A percentile compares a stretch with the other conserved stretches of the same genome.
phyloP scores from a whole-genome alignment of 108 stramenopile genomes.

The Mediolabrus comicus region DNA sequence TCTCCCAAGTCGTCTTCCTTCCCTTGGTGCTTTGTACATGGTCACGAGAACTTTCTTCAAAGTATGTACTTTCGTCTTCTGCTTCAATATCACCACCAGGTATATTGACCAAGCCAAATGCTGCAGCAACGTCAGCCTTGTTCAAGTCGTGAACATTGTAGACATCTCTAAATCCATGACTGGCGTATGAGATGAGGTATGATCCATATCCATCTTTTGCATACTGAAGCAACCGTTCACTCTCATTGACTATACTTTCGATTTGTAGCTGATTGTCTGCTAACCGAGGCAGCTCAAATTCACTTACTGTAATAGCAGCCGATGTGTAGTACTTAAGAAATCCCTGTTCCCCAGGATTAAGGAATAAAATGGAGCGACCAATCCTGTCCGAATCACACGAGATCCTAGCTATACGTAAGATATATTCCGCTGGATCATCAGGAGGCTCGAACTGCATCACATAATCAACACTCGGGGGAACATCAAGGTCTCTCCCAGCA shows the following conservation, averaged over 20 bases:
- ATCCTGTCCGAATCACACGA: conserved; percentile 41
- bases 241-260: conserved; percentile 92
- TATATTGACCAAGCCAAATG: conserved; percentile 86
- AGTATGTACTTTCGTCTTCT: neutral
- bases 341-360: conserved; percentile 95
- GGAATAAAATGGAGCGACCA: conserved; percentile 91
- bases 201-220: conserved; percentile 96
- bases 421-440: conserved; percentile 98
- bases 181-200: conserved; percentile 96
- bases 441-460: conserved; percentile 99
- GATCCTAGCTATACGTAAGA: conserved; percentile 90
- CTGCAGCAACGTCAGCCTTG: conserved; percentile 88
- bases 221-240: conserved; percentile 95
- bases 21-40: neutral
- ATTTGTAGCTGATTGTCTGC: conserved; percentile 95
- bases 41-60: neutral
- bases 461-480: conserved; percentile 95
- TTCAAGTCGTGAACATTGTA: conserved; percentile 97
- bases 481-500: conserved; percentile 96
- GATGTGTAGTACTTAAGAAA: conserved; percentile 94
- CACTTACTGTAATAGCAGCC: conserved; percentile 96
- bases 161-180: conserved; percentile 96
- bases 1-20: conserved; percentile 11
- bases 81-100: conserved; percentile 14
- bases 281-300: conserved; percentile 98